These are phyloP conservation scores for Oryza nivara DNA, from an alignment of 176 grass and related monocot genomes.

Conservation along the genomic window DNA sequence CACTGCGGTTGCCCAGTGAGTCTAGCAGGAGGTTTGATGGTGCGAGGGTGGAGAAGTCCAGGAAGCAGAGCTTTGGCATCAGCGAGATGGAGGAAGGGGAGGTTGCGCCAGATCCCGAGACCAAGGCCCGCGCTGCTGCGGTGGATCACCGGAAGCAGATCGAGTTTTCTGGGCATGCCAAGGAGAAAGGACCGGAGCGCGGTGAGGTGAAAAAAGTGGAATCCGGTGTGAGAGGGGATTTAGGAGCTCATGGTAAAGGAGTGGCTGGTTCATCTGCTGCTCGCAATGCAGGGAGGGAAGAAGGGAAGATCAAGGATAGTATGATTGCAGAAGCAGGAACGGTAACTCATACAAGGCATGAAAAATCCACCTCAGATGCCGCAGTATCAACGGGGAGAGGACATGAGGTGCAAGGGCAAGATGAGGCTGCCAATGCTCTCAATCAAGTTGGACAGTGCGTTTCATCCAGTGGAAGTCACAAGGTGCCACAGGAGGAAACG, in stretches of 20 bases:
- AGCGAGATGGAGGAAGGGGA: slow-evolving; percentile 95
- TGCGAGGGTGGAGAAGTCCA: slow-evolving; percentile 41
- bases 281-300: slow-evolving; percentile 33
- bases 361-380: not conserved
- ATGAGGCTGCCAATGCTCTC: slow-evolving; percentile 32
- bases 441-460: slow-evolving; percentile 29
- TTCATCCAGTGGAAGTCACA: slow-evolving; percentile 2
- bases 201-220: slow-evolving; percentile 19
- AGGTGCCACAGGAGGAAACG: not conserved
- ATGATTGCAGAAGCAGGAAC: slow-evolving; percentile 22
- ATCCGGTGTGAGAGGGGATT: slow-evolving; percentile 5
- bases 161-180: slow-evolving; percentile 29
- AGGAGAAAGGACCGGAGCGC: slow-evolving; percentile 36
- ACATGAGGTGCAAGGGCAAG: slow-evolving; percentile 11
- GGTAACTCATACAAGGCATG: not conserved
- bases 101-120: slow-evolving; percentile 63
- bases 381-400: not conserved
- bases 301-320: slow-evolving; percentile 14
- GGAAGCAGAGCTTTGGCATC: slow-evolving; percentile 42
- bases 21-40: slow-evolving; percentile 47
- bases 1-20: slow-evolving; percentile 43
- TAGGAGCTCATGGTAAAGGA: slow-evolving; percentile 17
- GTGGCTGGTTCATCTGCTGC: not conserved
- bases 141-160: slow-evolving; percentile 27
- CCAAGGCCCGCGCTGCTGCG: slow-evolving; percentile 41